Evolutionary conservation across 2,329 filamentous ascomycete species (phyloP), one percentile per base, ranked within the genome.

Genomic region (Macrophomina tecta): DNA sequence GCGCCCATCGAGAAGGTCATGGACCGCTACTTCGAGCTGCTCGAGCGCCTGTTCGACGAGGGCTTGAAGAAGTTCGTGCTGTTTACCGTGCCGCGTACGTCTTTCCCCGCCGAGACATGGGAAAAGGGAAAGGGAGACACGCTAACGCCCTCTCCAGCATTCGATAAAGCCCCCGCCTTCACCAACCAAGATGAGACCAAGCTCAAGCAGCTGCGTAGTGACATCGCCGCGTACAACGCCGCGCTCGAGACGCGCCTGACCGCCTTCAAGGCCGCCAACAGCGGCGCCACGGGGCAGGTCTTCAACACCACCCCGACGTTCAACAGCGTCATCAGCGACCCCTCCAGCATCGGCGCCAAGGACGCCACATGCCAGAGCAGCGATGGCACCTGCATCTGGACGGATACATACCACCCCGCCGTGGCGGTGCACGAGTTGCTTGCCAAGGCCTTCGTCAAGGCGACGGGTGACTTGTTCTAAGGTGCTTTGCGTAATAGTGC

Each of bases 61-160:
- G 87, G 87, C 0, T 82, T 82, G 2, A 78, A 87, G 5, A 87
- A 88, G 65, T 90, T 90, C 68, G 79, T 84, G 1, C 82, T 90
- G 64, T 69, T 90, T 36, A 87, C 83, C 63, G 86, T 89, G 0
- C 88, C 88, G 1, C 85, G 70, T 72, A 69, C 60, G 71, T 52
- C 46, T 63, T 51, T 11, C 7, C 48, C 38, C 2, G 12, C 18
- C 18, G 14, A 9, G 8, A 12, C 34, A 6, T 12, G 28, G 18
- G 30, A 30, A 8, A 70, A 56, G 69, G 0, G 14, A 8, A 40
- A 68, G 69, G 23, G 23, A 23, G 23, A 23, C 46, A 62, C 72
- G 36, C 69, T 69, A 53, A 64, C 69, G 14, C 71, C 68, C 8
- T n/a, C n/a, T 4, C 18, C 62, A 70, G 72, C 68, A 45, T 72